These are phyloP conservation scores for Lactarius quietus DNA, from an alignment of 768 basidiomycete genomes.

Conservation along the genomic window DNA sequence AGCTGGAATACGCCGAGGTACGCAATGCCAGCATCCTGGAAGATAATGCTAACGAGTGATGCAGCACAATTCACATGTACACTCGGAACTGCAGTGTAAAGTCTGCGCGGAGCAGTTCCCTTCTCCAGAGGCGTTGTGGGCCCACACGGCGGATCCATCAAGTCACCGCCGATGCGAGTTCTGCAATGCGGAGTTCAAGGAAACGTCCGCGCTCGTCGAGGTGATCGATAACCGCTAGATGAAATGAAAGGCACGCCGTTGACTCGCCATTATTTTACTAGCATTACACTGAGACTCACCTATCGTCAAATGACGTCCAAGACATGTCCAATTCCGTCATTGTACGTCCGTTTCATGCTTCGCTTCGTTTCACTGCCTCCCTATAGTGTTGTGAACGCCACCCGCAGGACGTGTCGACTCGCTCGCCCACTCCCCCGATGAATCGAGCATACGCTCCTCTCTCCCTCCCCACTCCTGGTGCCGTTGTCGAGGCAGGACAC, in stretches of 20 bases:
- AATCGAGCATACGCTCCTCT: background rate
- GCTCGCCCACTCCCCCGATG: constrained; percentile 10
- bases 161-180: constrained; percentile 24
- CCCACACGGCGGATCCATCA: constrained; percentile 6
- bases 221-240: background rate
- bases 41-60: background rate
- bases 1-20: constrained; percentile 17
- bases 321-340: background rate
- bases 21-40: background rate
- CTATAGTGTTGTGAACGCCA: background rate
- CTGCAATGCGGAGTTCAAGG: constrained; percentile 21
- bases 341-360: constrained; percentile 1
- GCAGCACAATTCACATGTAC: constrained; percentile 20
- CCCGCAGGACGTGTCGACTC: constrained; percentile 1
- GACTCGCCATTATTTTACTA: background rate
- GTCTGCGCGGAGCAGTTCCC: constrained; percentile 18
- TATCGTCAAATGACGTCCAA: constrained; percentile 11
- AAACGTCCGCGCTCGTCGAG: constrained; percentile 23
- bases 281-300: constrained; percentile 20
- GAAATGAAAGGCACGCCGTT: background rate
- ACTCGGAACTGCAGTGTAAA: constrained; percentile 15
- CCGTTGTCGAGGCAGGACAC: constrained; percentile 1
- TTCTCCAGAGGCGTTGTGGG: constrained; percentile 12
- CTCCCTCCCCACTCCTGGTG: background rate
- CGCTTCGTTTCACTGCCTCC: background rate